Evolutionary conservation across 306 rosid genomes (phyloP).

Genomic region (Cicer bijugum): DNA sequence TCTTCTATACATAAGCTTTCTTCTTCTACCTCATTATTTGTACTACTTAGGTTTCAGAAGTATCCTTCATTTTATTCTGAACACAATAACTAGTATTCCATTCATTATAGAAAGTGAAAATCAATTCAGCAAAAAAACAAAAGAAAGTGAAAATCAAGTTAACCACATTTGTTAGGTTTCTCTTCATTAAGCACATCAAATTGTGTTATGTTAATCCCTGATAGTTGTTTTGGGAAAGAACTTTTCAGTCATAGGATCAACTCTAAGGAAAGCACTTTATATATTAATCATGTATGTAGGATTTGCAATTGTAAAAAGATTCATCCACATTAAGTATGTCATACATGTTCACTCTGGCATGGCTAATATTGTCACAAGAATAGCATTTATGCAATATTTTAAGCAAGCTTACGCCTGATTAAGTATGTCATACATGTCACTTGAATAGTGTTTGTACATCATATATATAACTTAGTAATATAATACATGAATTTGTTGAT

Average conservation of each 20-base stretch:
- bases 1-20: constrained; percentile 24
- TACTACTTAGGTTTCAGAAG: background rate
- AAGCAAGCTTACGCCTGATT: background rate
- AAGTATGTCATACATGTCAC: constrained; percentile 25
- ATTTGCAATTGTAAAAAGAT: constrained; percentile 1
- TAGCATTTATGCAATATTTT: background rate
- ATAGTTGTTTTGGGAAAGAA: background rate
- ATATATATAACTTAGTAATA: background rate
- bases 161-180: background rate
- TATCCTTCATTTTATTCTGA: constrained; percentile 17
- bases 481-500: constrained; percentile 5
- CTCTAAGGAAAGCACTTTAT: constrained; percentile 1
- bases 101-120: background rate
- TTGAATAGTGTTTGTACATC: constrained; percentile 2
- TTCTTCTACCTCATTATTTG: constrained; percentile 1
- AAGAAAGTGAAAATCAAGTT: background rate
- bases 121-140: no score
- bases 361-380: background rate
- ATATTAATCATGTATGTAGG: constrained; percentile 7
- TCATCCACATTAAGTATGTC: no score
- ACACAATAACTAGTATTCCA: constrained; percentile 3
- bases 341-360: background rate
- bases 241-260: background rate
- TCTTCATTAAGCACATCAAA: background rate
- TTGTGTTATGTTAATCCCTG: background rate